Evolutionary conservation across 2,329 filamentous ascomycete species (phyloP).

Genomic region (Colletotrichum lentis): DNA sequence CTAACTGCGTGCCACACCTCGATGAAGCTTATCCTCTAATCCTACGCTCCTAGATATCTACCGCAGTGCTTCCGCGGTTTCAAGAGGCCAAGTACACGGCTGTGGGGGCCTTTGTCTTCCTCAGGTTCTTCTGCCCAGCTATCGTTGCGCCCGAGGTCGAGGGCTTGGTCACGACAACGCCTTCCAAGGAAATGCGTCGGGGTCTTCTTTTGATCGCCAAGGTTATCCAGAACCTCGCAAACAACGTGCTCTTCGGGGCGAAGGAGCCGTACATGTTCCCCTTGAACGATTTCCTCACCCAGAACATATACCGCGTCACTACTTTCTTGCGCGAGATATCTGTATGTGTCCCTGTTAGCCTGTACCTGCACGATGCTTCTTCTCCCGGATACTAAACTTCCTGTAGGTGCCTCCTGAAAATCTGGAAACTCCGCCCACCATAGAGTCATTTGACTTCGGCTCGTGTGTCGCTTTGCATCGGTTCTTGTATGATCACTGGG

Average conservation of each 20-base stretch:
- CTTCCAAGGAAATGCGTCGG: conserved; percentile 74
- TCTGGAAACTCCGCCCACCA: conserved; percentile 51
- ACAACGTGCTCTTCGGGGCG: conserved; percentile 75
- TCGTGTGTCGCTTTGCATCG: conserved; percentile 75
- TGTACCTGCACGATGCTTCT: background rate
- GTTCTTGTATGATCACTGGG: conserved; percentile 77
- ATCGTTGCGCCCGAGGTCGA: conserved; percentile 75
- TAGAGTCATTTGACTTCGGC: conserved; percentile 72
- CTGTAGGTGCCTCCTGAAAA: conserved; percentile 57
- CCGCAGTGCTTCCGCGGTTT: conserved; percentile 69
- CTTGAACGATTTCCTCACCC: conserved; percentile 72
- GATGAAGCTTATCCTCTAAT: conserved; percentile 30
- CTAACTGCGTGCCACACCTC: background rate
- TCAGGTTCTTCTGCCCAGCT: conserved; percentile 76
- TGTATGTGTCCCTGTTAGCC: conserved; percentile 52
- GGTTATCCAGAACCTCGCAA: conserved; percentile 75
- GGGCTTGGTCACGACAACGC: conserved; percentile 66
- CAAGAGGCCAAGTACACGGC: conserved; percentile 76
- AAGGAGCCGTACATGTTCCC: conserved; percentile 79
- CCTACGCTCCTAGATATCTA: conserved; percentile 59
- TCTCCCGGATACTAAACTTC: conserved; percentile 4
- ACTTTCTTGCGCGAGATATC: conserved; percentile 74
- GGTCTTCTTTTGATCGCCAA: conserved; percentile 75
- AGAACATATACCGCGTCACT: conserved; percentile 74
- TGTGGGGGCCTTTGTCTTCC: conserved; percentile 75